Evolutionary conservation across 805 yeast genomes (phyloP).

Genomic region (Ogataea neopini): DNA sequence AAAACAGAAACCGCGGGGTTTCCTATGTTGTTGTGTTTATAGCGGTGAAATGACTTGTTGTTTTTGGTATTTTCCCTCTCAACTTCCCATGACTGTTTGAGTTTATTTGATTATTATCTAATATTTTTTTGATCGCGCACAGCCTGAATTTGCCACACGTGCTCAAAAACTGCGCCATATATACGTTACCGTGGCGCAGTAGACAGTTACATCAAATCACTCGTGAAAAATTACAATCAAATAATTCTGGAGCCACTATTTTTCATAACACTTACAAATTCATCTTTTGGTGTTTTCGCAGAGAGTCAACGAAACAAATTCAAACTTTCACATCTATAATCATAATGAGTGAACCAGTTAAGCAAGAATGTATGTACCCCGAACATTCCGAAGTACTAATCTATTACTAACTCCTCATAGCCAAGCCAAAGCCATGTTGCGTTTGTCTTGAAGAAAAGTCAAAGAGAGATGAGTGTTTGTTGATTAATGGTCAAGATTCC

Average conservation of each 20-base stretch:
- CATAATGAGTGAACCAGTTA: constrained; percentile 25
- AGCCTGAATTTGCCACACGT: not conserved
- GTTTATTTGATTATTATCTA: not conserved
- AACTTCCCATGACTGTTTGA: no score
- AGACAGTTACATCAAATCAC: not conserved
- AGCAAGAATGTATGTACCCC: constrained; percentile 26
- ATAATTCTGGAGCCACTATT: not conserved
- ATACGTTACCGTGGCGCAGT: not conserved
- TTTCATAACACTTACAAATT: not conserved
- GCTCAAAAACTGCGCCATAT: not conserved
- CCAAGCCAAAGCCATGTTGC: constrained; percentile 93
- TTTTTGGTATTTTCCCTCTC: no score
- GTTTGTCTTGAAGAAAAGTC: constrained; percentile 71
- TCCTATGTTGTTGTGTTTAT: no score
- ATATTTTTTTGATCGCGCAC: not conserved
- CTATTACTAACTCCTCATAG: constrained; percentile 16
- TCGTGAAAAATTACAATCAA: not conserved
- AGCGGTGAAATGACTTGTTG: no score
- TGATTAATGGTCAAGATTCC: constrained; percentile 79
- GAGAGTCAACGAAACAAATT: not conserved
- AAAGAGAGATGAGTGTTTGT: constrained; percentile 81
- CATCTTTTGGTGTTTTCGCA: not conserved
- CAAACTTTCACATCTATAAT: not conserved
- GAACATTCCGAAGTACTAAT: not conserved
- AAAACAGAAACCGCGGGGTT: not conserved